Base-by-base conservation (phyloP, 164 flowering plant genomes). In the Liriodendron chinense region DNA sequence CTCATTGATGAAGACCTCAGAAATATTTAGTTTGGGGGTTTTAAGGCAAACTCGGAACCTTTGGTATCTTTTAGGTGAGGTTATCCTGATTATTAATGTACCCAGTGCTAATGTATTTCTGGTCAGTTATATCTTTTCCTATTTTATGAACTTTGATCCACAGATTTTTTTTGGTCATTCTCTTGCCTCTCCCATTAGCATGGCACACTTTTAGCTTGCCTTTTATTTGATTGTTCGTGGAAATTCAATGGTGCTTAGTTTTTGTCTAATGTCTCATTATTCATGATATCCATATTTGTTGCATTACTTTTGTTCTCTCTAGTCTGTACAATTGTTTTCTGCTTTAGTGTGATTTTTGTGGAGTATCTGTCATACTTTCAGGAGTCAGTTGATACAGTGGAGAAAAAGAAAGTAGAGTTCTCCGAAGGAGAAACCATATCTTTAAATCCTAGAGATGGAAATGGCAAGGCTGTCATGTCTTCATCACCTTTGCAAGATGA, bases 401-500 rank as follows among this genome's bases (percentile, higher is more conserved):
- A 28, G 9, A 47, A 16, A 20, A 56, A 50, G 5, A 1, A 56
- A 25, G 22, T 34, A 72, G 74, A 62, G 23, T 25, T 49, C 73
- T 70, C 22, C 21, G 5, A 56, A 50, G 49, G 48, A 72, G 74
- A 62, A 67, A 70, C 65, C 25, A 65, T 24, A 77, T 13, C 50
- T 24, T 67, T 67, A 12, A 68, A 71, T 63, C 63, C 49, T 56
- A 22, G 22, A 47, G 74, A 59, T 75, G 68, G 21, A 28, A 76
- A 68, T 74, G 78, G 68, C 7, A 74, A 81, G 47, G 75, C 63
- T 69, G 23, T 20, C n/a, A 65, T 73, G 5, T 34, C 21, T 72
- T 57, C 74, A 7, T 56, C 77, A 59, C 48, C 64, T 43, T 6
- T 66, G 47, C 70, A 63, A 13, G 70, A 82, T 23, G 83, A 84